Evolutionary conservation across 345 rosid genomes (phyloP), one percentile per base, ranked within the genome.

Genomic region (Geranium rotundifolium): DNA sequence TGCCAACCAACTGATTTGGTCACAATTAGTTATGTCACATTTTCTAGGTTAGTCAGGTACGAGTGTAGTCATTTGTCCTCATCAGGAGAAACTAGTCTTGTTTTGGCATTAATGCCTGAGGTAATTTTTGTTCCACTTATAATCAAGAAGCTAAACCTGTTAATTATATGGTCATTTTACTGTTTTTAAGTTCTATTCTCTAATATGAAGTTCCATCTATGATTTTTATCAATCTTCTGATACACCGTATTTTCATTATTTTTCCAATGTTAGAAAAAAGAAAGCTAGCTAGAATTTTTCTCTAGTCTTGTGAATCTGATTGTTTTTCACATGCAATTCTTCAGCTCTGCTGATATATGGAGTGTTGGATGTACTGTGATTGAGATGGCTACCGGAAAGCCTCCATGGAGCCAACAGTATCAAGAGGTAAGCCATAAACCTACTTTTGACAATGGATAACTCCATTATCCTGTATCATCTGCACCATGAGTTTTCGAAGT

Each of bases 301-400:
- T 15, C 19, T 0, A 63, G 59, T 56, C 31, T n/a, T 58, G 54
- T 27, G 63, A 65, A 56, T 19, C 64, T 69, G 31, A 73, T 63
- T 72, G 27, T 20, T 69, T 68, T 62, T 60, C 13, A 56, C 54
- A 65, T 72, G 65, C 37, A 61, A 57, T 67, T 69, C 67, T 61
- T 49, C 70, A 91, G 98, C 78, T 89, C 98, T 76, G 96, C 96
- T 69, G 95, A 87, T 70, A 84, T 89, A 73, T 89, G 98, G 96
- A 89, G 96, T 58, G 91, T 92, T 19, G 98, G 95, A 29, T 92
- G 98, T 71, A 92, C 98, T 19, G 91, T 92, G 68, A 92, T 92
- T 61, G 98, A 92, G 79, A 92, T 92, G 96, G 98, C 95, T 52
- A 87, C 95, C 4, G 96, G 98, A 70, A 89, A 92, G 77, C 93